phyloP scores from a whole-genome alignment of 768 basidiomycete species.

The Rhodotorula taiwanensis region DNA sequence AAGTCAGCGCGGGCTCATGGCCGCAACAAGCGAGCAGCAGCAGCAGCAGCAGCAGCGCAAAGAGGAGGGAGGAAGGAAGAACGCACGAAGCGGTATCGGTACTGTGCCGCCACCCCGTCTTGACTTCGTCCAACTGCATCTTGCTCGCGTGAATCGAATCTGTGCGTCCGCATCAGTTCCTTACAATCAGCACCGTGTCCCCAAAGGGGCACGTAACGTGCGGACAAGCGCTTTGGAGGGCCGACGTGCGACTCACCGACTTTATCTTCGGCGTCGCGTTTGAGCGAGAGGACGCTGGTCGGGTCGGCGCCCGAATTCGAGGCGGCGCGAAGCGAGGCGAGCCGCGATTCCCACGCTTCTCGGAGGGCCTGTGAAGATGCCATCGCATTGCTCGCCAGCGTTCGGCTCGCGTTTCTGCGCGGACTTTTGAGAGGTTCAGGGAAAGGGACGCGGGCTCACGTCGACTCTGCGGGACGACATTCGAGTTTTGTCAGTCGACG shows the following conservation, averaged over 20 bases:
- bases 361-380: constrained; percentile 24
- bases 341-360: constrained; percentile 23
- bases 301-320: constrained; percentile 28
- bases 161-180: background rate
- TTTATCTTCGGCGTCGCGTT: background rate
- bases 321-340: constrained; percentile 5
- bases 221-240: too few relatives aligned
- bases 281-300: background rate
- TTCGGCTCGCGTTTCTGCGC: too few relatives aligned
- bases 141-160: constrained; percentile 32
- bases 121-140: constrained; percentile 30
- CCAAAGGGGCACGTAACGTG: too few relatives aligned
- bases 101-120: constrained; percentile 23
- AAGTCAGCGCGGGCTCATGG: too few relatives aligned
- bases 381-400: too few relatives aligned
- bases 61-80: background rate
- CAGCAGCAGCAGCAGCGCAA: too few relatives aligned
- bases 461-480: constrained; percentile 1
- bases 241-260: constrained; percentile 32
- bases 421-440: background rate
- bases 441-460: background rate
- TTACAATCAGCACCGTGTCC: too few relatives aligned
- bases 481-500: too few relatives aligned
- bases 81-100: constrained; percentile 28
- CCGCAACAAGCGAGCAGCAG: too few relatives aligned